Evolutionary conservation across 306 rosid genomes (phyloP).

Genomic region (Echinosophora koreensis): DNA sequence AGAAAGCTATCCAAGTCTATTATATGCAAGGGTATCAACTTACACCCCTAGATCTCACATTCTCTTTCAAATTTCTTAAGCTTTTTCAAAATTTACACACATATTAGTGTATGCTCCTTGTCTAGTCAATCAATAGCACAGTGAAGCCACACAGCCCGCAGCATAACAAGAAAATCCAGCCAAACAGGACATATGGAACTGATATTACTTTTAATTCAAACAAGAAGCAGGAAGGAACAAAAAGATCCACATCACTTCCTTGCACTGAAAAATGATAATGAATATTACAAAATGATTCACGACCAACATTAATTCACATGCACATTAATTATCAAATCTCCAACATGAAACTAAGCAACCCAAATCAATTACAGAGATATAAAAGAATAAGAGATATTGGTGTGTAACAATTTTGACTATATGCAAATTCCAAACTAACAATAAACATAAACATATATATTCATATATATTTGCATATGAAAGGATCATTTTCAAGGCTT

Average conservation of each 20-base stretch:
- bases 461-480: slow-evolving; percentile 14
- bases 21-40: too few relatives aligned
- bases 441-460: slow-evolving; percentile 42
- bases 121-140: neutral
- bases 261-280: slow-evolving; percentile 32
- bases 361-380: slow-evolving; percentile 40
- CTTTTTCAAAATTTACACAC: neutral
- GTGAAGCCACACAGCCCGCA: neutral
- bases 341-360: slow-evolving; percentile 30
- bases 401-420: slow-evolving; percentile 46
- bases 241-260: slow-evolving; percentile 44
- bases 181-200: slow-evolving; percentile 28
- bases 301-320: slow-evolving; percentile 39
- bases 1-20: too few relatives aligned
- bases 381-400: slow-evolving; percentile 47
- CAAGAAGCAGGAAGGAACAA: slow-evolving; percentile 15
- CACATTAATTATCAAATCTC: slow-evolving; percentile 36
- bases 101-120: neutral
- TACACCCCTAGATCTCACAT: too few relatives aligned
- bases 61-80: too few relatives aligned
- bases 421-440: slow-evolving; percentile 33
- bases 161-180: slow-evolving; percentile 26
- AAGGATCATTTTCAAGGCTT: slow-evolving; percentile 46
- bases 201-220: slow-evolving; percentile 28
- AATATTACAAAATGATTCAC: slow-evolving; percentile 45